Evolutionary conservation across 768 basidiomycete species (phyloP).

Genomic region (Pisolithus tinctorius): DNA sequence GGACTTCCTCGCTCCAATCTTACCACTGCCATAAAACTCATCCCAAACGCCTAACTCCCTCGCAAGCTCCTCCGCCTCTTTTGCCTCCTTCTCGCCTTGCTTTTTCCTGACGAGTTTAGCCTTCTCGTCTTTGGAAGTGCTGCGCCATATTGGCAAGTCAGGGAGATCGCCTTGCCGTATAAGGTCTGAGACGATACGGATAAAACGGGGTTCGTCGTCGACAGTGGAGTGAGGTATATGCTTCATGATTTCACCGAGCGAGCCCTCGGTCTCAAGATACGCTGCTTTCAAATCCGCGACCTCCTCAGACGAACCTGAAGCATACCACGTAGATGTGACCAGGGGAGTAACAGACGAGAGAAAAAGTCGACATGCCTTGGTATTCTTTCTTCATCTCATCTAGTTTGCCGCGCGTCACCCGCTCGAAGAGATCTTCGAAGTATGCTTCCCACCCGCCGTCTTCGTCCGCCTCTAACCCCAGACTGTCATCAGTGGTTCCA

Average conservation of each 20-base stretch:
- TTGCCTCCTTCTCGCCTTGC: slow-evolving; percentile 69
- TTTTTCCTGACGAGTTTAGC: slow-evolving; percentile 67
- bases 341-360: background rate
- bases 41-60: slow-evolving; percentile 93
- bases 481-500: slow-evolving; percentile 78
- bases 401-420: slow-evolving; percentile 76
- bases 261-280: slow-evolving; percentile 66
- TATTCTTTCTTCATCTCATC: slow-evolving; percentile 94
- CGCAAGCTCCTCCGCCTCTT: slow-evolving; percentile 77
- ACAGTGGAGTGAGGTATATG: slow-evolving; percentile 80
- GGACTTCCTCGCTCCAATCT: slow-evolving; percentile 49
- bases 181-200: slow-evolving; percentile 57
- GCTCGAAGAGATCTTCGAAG: slow-evolving; percentile 85
- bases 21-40: slow-evolving; percentile 80
- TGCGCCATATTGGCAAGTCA: slow-evolving; percentile 55
- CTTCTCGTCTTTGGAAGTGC: slow-evolving; percentile 73
- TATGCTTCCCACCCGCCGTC: slow-evolving; percentile 90
- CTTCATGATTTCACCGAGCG: slow-evolving; percentile 74
- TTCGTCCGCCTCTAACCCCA: slow-evolving; percentile 63
- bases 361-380: slow-evolving; percentile 53
- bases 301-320: slow-evolving; percentile 80
- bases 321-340: background rate
- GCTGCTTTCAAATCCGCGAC: slow-evolving; percentile 68
- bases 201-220: slow-evolving; percentile 82
- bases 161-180: slow-evolving; percentile 58